Percentiles rank a stretch among this genome's conserved stretches.
Evolutionary conservation across 306 rosid species (phyloP).

Genomic region (Rosa multiflora): DNA sequence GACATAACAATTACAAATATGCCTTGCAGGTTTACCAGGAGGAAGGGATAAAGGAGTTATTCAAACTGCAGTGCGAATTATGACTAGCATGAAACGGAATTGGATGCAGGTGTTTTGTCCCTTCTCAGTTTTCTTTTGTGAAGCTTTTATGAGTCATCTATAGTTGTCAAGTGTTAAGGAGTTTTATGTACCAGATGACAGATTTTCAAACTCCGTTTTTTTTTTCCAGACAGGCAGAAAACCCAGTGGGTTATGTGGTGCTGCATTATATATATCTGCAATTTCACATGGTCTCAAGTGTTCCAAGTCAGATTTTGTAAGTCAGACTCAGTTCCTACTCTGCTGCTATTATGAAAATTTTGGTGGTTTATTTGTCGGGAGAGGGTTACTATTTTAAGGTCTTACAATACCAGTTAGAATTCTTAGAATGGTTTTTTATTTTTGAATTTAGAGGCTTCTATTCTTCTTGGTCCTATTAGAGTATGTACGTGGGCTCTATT

Average conservation of each 20-base stretch:
- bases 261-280: constrained; percentile 81
- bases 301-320: constrained; percentile 77
- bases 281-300: constrained; percentile 68
- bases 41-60: constrained; percentile 53
- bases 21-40: constrained; percentile 33
- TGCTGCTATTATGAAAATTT: constrained; percentile 13
- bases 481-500: not conserved
- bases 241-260: constrained; percentile 90
- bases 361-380: not conserved
- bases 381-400: not conserved
- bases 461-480: not conserved
- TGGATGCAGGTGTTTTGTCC: constrained; percentile 75
- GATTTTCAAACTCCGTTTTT: not conserved
- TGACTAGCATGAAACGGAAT: constrained; percentile 88
- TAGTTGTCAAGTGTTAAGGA: not conserved
- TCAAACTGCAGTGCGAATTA: constrained; percentile 63
- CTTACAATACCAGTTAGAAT: not conserved
- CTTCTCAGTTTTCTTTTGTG: not conserved
- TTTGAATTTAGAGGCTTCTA: not conserved
- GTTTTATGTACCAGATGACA: constrained; percentile 6
- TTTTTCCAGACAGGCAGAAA: constrained; percentile 80
- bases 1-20: not conserved
- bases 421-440: not conserved
- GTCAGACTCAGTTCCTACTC: constrained; percentile 32
- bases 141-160: not conserved